Evolutionary conservation across 306 rosid species (phyloP), one percentile per base, ranked within the genome.

Genomic region (Trichosanthes truncata): DNA sequence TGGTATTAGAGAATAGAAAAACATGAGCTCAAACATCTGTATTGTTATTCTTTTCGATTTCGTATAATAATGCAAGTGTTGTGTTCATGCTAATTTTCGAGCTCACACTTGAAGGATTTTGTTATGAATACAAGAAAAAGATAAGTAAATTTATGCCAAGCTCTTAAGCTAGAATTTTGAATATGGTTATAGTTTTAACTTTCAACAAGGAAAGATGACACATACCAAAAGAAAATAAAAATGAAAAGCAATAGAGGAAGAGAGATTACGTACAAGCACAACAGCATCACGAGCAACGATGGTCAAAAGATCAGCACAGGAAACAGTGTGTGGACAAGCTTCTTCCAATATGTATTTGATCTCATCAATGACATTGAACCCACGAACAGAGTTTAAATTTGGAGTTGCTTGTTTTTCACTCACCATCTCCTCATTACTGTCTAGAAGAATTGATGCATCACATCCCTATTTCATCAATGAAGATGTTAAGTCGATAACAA

Each of bases 271-370:
- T 88, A 94, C 97, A 80, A 83, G 72, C 52, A 78, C 83, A 71
- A 92, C 97, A 1, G 97, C 84, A 75, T 94, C 98, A 29, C 97
- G 98, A 62, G 98, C 98, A 81, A 49, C 97, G 63, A 92, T 65
- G 73, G 98, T 90, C 40, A 94, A 87, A 31, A 92, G 86, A 73
- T 94, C 98, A 35, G 98, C 97, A 84, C 98, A 92, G 18, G 98
- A 94, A 68, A 94, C 93, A 0, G 91, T 91, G 18, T 41, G 18
- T 29, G 95, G 98, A 59, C 97, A 94, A 43, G 91, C 94, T 77
- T 89, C 81, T 84, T 92, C 98, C 21, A 94, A 75, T 31, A 74
- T 55, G 80, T 59, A 81, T 84, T 94, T 94, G 0, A 94, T 91
- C 82, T 85, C 86, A 66, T 94, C 97, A 10, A 94, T 87, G 11